Evolutionary conservation across 2,329 filamentous ascomycete species (phyloP).

Genomic region (Thermoascus crustaceus): DNA sequence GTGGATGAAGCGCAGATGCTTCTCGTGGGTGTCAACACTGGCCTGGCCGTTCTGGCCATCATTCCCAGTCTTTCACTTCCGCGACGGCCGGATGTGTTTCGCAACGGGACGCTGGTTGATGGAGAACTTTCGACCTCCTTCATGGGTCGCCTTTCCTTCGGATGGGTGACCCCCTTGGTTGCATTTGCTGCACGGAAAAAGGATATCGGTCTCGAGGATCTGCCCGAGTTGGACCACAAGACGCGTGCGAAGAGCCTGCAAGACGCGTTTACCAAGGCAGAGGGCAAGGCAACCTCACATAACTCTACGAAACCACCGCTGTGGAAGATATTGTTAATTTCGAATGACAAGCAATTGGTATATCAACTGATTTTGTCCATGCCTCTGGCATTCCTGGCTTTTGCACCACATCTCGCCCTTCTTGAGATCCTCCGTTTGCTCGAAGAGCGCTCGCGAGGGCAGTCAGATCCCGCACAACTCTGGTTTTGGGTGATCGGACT

Average conservation of each 20-base stretch:
- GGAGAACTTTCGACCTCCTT: conserved; percentile 52
- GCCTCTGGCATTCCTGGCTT: conserved; percentile 48
- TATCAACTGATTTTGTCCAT: conserved; percentile 53
- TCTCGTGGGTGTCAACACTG: conserved; percentile 44
- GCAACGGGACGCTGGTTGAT: conserved; percentile 53
- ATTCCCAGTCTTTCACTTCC: conserved; percentile 47
- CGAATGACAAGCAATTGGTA: conserved; percentile 52
- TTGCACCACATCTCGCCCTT: conserved; percentile 61
- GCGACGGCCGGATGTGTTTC: conserved; percentile 57
- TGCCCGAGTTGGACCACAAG: conserved; percentile 52
- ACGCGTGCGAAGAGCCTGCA: conserved; percentile 46
- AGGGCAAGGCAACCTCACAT: no score
- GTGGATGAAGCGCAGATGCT: conserved; percentile 25
- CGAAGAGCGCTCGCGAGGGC: conserved; percentile 45
- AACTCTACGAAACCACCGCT: no score
- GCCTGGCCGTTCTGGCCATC: conserved; percentile 23
- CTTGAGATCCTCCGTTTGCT: conserved; percentile 57
- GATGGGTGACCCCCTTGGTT: conserved; percentile 53
- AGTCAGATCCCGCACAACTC: conserved; percentile 43
- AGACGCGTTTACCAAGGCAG: conserved; percentile 39
- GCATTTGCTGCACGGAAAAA: conserved; percentile 48
- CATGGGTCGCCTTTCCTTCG: conserved; percentile 54
- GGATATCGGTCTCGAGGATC: conserved; percentile 53
- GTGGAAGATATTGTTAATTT: no score
- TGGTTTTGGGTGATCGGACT: conserved; percentile 60